Base-by-base conservation (phyloP, 2,329 filamentous ascomycete species). In the Colletotrichum kahawae region DNA sequence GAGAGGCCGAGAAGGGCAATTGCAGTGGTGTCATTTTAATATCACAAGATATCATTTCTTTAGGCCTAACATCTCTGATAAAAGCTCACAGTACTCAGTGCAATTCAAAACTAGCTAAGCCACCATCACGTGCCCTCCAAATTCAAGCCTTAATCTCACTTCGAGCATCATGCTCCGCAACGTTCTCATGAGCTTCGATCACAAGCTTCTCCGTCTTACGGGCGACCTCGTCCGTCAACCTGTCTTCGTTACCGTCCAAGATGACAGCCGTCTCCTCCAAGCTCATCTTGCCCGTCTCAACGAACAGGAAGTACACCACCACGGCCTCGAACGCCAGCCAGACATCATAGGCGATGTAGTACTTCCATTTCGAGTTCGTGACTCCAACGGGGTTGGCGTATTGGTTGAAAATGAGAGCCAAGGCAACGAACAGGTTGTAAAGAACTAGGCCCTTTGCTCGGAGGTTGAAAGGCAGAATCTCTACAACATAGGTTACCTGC, bases 401-500 rank as follows among this genome's bases (percentile, higher is more conserved):
- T 43, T 75, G 72, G 27, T 75, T 75, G 5, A 75, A 75, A 6
- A 75, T 71, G 7, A 75, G 43, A 0, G 68, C 78, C 33, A 78
- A 67, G 8, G 79, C 77, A 4, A 78, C 77, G 34, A 79, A 78
- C 16, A 78, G 73, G 57, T 80, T 81, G 78, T 67, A 81, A 67
- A 75, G 78, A 48, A 82, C 80, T 48, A 83, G 77, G 7, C 83
- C 84, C 71, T 67, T 72, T 33, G 72, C 68, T 21, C 85, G 83
- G 14, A 85, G 78, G 21, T 80, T 79, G 74, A 80, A 86, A 0
- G 84, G 84, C 16, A 87, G 79, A 75, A 89, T 87, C 78, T 89
- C 87, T 65, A 85, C 83, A 16, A 82, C 81, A 78, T 88, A 89
- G 18, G 82, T 83, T 54, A 87, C 82, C 34, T 86, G 81, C 33